Percentiles rank a stretch among this genome's conserved stretches.
phyloP scores from a whole-genome alignment of 179 eudicot genomes.

The Silene noctiflora region DNA sequence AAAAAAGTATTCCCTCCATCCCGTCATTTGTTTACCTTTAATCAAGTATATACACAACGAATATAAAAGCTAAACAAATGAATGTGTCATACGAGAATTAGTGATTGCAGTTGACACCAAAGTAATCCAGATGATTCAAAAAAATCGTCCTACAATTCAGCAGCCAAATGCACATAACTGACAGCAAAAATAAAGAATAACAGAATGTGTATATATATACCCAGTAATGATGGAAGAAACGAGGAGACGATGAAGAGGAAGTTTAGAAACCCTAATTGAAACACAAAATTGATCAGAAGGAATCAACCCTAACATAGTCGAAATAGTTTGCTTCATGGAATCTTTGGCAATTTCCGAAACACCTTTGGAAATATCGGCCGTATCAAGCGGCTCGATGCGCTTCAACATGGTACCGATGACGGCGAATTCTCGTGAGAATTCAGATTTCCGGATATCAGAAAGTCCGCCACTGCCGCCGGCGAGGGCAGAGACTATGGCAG shows the following conservation, averaged over 20 bases:
- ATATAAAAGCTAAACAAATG: too few relatives aligned
- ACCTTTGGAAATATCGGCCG: conserved; percentile 59
- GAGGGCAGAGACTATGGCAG: conserved; percentile 22
- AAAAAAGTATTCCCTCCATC: too few relatives aligned
- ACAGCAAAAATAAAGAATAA: not conserved
- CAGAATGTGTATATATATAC: conserved; percentile 27
- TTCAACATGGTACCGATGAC: conserved; percentile 72
- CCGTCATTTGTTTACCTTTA: too few relatives aligned
- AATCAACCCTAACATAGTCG: conserved; percentile 73
- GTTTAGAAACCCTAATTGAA: conserved; percentile 59
- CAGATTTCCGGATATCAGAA: conserved; percentile 57
- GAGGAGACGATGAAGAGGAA: conserved; percentile 63
- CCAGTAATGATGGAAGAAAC: conserved; percentile 81
- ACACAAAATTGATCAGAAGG: conserved; percentile 82
- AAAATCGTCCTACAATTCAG: not conserved
- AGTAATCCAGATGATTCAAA: not conserved
- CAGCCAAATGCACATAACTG: not conserved
- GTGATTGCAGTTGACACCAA: not conserved
- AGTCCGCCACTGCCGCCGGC: conserved; percentile 81
- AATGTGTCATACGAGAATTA: too few relatives aligned
- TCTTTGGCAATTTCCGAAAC: conserved; percentile 73
- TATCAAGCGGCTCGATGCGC: conserved; percentile 70
- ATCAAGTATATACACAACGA: too few relatives aligned
- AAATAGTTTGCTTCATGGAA: conserved; percentile 87
- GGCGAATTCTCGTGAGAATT: conserved; percentile 65